Evolutionary conservation across 768 basidiomycete genomes (phyloP).

Genomic region (Imleria badia): DNA sequence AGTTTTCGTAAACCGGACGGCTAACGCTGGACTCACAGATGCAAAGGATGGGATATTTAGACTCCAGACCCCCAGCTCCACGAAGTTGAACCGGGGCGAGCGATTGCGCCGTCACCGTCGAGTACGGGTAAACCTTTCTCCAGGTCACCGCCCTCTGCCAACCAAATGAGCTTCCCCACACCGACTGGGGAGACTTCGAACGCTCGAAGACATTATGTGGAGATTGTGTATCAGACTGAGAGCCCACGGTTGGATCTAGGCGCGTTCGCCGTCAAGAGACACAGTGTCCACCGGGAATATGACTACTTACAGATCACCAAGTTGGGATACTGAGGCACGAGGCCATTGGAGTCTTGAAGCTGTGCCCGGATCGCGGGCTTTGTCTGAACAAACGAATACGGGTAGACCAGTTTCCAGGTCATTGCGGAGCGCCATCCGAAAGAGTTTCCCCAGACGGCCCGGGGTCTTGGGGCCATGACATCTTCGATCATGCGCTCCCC

Average conservation of each 20-base stretch:
- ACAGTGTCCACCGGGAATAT: not conserved
- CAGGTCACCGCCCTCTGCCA: slow-evolving; percentile 17
- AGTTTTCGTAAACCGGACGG: not conserved
- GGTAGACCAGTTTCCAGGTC: slow-evolving; percentile 25
- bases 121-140: slow-evolving; percentile 19
- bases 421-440: slow-evolving; percentile 22
- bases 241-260: slow-evolving; percentile 38
- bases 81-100: slow-evolving; percentile 6
- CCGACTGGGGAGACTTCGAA: not conserved
- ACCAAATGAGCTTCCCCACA: slow-evolving; percentile 22
- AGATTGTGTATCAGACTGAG: slow-evolving; percentile 37
- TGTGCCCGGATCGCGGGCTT: not conserved
- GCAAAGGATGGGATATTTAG: slow-evolving; percentile 13
- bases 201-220: not conserved
- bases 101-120: not conserved
- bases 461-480: not conserved
- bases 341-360: slow-evolving; percentile 9
- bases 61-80: slow-evolving; percentile 7
- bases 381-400: slow-evolving; percentile 6
- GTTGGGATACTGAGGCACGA: slow-evolving; percentile 25
- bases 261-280: not conserved
- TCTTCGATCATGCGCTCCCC: slow-evolving; percentile 44
- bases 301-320: slow-evolving; percentile 32
- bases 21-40: slow-evolving; percentile 18
- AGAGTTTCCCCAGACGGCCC: slow-evolving; percentile 23